Percentiles rank a stretch among this genome's conserved stretches.
Conservation (phyloP, 305 asterid species). For the Fraxinus paxiana region DNA sequence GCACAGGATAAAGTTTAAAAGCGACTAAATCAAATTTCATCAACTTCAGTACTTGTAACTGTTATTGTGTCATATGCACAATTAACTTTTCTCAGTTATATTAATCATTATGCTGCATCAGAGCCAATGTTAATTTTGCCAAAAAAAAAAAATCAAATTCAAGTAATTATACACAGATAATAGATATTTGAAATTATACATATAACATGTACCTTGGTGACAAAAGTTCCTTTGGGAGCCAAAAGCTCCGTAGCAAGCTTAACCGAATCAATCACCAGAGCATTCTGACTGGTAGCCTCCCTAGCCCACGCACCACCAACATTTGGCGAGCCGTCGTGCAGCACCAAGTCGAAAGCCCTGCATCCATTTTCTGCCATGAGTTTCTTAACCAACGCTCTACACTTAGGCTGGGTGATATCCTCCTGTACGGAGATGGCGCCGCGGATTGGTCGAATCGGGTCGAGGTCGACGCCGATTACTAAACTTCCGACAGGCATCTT, state of each 20-base stretch:
- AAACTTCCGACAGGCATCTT: slow-evolving; percentile 80
- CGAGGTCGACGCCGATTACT: slow-evolving; percentile 81
- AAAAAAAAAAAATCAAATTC: not conserved
- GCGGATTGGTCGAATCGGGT: slow-evolving; percentile 72
- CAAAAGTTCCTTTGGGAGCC: slow-evolving; percentile 82
- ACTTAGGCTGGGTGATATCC: slow-evolving; percentile 71
- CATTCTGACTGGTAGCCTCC: slow-evolving; percentile 87
- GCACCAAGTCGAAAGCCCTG: slow-evolving; percentile 69
- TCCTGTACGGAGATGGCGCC: slow-evolving; percentile 79
- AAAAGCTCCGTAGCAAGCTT: slow-evolving; percentile 77
- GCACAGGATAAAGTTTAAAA: not conserved
- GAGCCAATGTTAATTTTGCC: not conserved
- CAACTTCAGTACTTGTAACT: not conserved
- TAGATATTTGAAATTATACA: not conserved
- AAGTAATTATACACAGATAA: not conserved
- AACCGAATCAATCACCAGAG: slow-evolving; percentile 82
- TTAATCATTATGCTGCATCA: not conserved
- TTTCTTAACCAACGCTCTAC: slow-evolving; percentile 52
- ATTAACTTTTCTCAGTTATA: not conserved
- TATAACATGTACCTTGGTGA: slow-evolving; percentile 60
- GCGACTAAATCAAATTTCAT: not conserved
- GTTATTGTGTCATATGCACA: not conserved
- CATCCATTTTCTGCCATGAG: slow-evolving; percentile 73
- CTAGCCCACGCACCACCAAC: slow-evolving; percentile 96
- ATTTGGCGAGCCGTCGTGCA: slow-evolving; percentile 92